Percentiles rank a stretch among this genome's conserved stretches.
Conservation (phyloP, 2,329 filamentous ascomycete species). For the Nothopassalora personata region DNA sequence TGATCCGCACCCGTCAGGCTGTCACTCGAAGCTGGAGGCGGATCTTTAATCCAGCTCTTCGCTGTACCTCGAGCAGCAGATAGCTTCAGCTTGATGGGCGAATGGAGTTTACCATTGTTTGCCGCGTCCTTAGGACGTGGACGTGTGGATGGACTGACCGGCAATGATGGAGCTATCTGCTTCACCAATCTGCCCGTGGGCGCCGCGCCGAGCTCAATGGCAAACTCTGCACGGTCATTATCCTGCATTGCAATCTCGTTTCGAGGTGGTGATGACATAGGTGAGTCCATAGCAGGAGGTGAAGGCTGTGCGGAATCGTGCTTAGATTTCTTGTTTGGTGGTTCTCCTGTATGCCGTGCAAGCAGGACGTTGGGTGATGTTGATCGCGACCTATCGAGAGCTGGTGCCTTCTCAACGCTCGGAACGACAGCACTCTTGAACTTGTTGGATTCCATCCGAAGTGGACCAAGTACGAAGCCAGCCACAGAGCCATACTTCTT, state of each 20-base stretch:
- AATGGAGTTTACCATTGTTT: not conserved
- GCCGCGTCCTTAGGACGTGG: not conserved
- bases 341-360: not conserved
- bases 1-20: not conserved
- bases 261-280: not conserved
- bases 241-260: not conserved
- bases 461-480: slow-evolving; percentile 7
- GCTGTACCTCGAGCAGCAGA: not conserved
- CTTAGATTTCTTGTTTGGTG: not conserved
- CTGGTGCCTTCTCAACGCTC: not conserved
- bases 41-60: not conserved
- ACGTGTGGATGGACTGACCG: not conserved
- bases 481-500: slow-evolving; percentile 19
- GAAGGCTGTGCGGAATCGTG: not conserved
- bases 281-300: not conserved
- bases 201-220: slow-evolving; percentile 9
- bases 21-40: not conserved
- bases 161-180: slow-evolving; percentile 8
- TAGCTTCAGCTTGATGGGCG: not conserved
- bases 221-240: slow-evolving; percentile 5
- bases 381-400: not conserved
- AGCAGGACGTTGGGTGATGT: slow-evolving; percentile 5
- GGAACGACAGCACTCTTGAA: not conserved
- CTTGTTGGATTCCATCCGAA: slow-evolving; percentile 15
- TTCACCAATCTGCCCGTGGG: slow-evolving; percentile 7